Evolutionary conservation across 2,329 filamentous ascomycete genomes (phyloP).

Genomic region (Tympanopsis confertula): DNA sequence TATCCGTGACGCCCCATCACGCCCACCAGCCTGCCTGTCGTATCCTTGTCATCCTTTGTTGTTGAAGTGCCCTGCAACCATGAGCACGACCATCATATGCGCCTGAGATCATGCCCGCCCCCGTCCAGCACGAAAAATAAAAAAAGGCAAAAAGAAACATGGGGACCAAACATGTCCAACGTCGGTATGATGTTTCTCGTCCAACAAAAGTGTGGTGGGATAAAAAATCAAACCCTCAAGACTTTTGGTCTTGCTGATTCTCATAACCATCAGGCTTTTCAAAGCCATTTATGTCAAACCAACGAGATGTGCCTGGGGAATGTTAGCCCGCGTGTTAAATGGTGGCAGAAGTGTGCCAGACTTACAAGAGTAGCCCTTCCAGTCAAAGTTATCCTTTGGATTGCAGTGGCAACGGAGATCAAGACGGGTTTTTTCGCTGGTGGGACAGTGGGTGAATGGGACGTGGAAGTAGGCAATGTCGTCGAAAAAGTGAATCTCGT

Average conservation of each 20-base stretch:
- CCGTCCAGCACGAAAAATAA: no score
- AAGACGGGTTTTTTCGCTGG: slow-evolving; percentile 69
- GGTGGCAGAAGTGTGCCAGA: slow-evolving; percentile 7
- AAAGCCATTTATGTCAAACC: slow-evolving; percentile 71
- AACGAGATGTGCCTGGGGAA: slow-evolving; percentile 64
- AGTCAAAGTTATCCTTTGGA: slow-evolving; percentile 95
- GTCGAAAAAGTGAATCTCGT: slow-evolving; percentile 96
- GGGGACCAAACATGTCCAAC: no score
- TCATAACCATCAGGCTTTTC: slow-evolving; percentile 80
- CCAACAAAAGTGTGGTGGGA: no score
- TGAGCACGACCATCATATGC: no score
- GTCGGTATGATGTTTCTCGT: no score
- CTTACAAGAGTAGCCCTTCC: slow-evolving; percentile 96
- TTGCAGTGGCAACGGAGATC: slow-evolving; percentile 91
- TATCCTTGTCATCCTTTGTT: no score
- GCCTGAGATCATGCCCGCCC: no score
- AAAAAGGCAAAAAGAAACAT: no score
- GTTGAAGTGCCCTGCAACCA: no score
- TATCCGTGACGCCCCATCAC: no score
- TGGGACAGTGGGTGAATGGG: slow-evolving; percentile 95
- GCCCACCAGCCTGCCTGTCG: no score
- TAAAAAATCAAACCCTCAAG: no score
- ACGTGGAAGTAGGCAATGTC: slow-evolving; percentile 98
- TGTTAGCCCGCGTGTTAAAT: slow-evolving; percentile 3
- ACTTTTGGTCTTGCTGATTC: slow-evolving; percentile 42